Conservation (phyloP, 495 filamentous ascomycete species). For the Penicillium turbatum region DNA sequence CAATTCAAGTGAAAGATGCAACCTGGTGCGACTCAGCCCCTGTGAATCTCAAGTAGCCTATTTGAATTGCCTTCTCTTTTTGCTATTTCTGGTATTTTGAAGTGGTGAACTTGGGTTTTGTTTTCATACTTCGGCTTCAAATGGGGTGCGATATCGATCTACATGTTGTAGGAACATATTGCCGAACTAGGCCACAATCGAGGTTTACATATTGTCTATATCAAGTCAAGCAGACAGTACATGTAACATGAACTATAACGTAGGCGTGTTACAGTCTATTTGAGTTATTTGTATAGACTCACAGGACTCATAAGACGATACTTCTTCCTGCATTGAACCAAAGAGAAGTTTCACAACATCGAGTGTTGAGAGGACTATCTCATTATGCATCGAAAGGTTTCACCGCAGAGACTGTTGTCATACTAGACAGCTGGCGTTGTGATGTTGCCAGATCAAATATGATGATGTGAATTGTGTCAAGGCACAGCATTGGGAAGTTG, state of each 20-base stretch:
- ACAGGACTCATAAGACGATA: too few relatives aligned
- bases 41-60: background rate
- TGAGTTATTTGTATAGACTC: too few relatives aligned
- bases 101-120: background rate
- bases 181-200: background rate
- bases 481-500: background rate
- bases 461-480: background rate
- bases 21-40: slow-evolving; percentile 4
- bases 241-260: background rate
- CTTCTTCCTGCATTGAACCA: background rate
- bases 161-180: background rate
- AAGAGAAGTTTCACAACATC: slow-evolving; percentile 1
- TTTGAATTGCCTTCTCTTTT: background rate
- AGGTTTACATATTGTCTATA: background rate
- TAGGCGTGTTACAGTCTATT: too few relatives aligned
- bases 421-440: background rate
- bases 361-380: background rate
- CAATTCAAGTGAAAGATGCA: slow-evolving; percentile 4
- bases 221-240: background rate
- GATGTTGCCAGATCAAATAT: background rate
- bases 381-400: background rate
- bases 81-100: background rate
- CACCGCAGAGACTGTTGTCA: slow-evolving; percentile 4
- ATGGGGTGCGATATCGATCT: background rate
- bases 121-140: background rate